phyloP scores from a whole-genome alignment of 2,329 filamentous ascomycete genomes.

The Paecilomyces variotii region DNA sequence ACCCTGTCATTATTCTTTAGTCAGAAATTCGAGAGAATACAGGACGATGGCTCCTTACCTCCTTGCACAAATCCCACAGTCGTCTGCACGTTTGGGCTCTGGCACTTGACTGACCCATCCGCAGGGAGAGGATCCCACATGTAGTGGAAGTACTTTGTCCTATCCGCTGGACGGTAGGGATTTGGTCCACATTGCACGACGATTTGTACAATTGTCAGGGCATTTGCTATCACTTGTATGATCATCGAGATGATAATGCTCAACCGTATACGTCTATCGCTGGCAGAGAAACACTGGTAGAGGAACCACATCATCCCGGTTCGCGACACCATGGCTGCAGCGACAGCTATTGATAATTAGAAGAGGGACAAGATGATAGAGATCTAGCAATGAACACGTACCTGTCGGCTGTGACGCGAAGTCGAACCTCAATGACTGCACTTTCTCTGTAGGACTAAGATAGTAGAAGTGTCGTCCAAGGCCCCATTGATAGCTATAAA shows the following conservation, averaged over 20 bases:
- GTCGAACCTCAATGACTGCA: conserved; percentile 20
- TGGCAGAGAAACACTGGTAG: conserved; percentile 25
- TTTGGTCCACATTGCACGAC: conserved; percentile 28
- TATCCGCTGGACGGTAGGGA: conserved; percentile 21
- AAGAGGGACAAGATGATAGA: conserved; percentile 3
- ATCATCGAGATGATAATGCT: conserved; percentile 24
- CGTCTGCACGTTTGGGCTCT: conserved; percentile 24
- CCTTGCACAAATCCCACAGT: conserved; percentile 31
- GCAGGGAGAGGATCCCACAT: conserved; percentile 29
- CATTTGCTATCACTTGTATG: conserved; percentile 24
- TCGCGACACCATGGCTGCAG: conserved; percentile 26
- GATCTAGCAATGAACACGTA: conserved; percentile 1
- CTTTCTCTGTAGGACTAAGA: conserved; percentile 14
- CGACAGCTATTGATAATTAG: conserved; percentile 18
- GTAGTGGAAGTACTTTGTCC: conserved; percentile 28
- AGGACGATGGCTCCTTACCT: conserved; percentile 9
- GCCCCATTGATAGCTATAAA: conserved; percentile 19
- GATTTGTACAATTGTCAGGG: conserved; percentile 26
- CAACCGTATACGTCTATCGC: conserved; percentile 19
- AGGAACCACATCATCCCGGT: conserved; percentile 32
- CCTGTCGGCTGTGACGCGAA: conserved; percentile 17
- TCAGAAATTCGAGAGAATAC: neutral
- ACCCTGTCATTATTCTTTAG: conserved; percentile 10
- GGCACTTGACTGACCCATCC: conserved; percentile 27
- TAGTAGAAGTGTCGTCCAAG: conserved; percentile 27